Evolutionary conservation across 345 rosid genomes (phyloP).

Genomic region (Rhizophora apiculata): DNA sequence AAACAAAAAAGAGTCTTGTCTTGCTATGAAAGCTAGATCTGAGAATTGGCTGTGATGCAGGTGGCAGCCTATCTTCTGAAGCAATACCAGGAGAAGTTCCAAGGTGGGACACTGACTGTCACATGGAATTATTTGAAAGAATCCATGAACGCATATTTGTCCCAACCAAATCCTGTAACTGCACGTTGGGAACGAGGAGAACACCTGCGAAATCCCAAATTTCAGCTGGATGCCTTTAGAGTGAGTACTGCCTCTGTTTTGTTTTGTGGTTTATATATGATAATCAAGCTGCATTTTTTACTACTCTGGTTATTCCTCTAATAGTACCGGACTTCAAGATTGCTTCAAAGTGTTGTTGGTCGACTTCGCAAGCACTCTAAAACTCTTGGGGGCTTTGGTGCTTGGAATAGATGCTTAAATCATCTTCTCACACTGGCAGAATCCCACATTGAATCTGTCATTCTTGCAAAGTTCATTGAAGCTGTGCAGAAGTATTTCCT

Average conservation of each 20-base stretch:
- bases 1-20: not conserved
- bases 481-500: conserved; percentile 72
- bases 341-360: conserved; percentile 81
- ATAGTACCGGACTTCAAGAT: conserved; percentile 94
- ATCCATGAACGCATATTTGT: conserved; percentile 81
- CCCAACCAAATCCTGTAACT: conserved; percentile 96
- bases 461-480: conserved; percentile 84
- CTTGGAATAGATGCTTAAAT: conserved; percentile 99
- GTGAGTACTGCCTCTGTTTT: conserved; percentile 42
- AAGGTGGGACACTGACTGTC: conserved; percentile 84
- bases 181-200: conserved; percentile 94
- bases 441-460: conserved; percentile 91
- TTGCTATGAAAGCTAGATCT: conserved; percentile 8
- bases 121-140: conserved; percentile 96
- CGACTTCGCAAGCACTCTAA: conserved; percentile 76
- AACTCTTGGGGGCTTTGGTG: conserved; percentile 86
- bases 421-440: conserved; percentile 97
- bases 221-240: conserved; percentile 94
- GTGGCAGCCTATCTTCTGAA: conserved; percentile 90
- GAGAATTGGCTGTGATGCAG: conserved; percentile 38
- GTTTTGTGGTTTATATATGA: conserved; percentile 5
- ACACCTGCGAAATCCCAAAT: conserved; percentile 86
- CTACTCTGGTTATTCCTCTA: conserved; percentile 7
- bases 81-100: conserved; percentile 84
- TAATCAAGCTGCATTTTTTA: not conserved